Evolutionary conservation across 208 protist genomes (phyloP), one percentile per base, ranked within the genome.

Genomic region (Acanthamoeba culbertsoni): DNA sequence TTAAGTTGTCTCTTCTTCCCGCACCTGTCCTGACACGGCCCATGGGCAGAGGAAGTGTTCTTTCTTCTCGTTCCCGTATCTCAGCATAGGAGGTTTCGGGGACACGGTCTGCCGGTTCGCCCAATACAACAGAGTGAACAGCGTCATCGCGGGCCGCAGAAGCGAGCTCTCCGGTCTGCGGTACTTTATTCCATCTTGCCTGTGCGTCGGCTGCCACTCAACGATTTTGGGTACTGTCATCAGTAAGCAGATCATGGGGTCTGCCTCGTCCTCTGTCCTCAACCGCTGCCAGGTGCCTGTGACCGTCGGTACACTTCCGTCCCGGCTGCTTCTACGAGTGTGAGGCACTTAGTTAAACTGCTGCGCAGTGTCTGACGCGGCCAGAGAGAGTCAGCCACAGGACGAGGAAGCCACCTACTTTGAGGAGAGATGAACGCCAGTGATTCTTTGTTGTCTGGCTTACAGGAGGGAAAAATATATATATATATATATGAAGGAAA

Each of bases 251-350:
- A 53, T 82, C 71, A 2, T 82, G 3, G 71, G 71, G 7, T 82
- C 71, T 7, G 7, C 37, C n/a, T 82, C 71, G 42, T 4, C 23
- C 23, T 16, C 71, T 0, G 1, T 82, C 5, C 28, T 82, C 18
- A 82, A 53, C 71, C 71, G 71, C 42, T 82, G 42, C 71, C 42
- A 82, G n/a, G 71, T 82, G 71, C 71, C 71, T 18, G 71, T 82
- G 42, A 82, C 40, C 33, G 71, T 53, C 42, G 71, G 71, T 82
- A 82, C 71, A 40, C 33, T 2, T 26, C 59, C 6, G 2, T 35
- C 28, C 20, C 59, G 28, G 8, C 2, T 35, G 7, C 26, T 35
- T 35, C 28, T 26, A 62, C 18, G 55, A 16, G 12, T n/a, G 2
- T 65, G 57, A 65, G 1, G 8, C 33, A n/a, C 31, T 18, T 55